Conservation (phyloP, 164 flowering plant species). For the Nymphaea colorata region DNA sequence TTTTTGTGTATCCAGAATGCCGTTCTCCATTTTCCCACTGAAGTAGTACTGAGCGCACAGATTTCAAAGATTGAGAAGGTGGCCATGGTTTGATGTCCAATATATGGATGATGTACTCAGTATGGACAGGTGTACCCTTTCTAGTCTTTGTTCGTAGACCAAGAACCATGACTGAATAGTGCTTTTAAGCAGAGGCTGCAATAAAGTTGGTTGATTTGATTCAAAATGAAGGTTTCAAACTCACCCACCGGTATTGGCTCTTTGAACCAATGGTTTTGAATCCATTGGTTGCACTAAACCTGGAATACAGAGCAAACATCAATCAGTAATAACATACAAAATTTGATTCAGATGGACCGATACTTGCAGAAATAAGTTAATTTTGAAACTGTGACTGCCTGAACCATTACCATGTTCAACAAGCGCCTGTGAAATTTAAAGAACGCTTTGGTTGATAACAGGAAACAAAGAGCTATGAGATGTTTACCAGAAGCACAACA, state of each 20-base stretch:
- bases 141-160: constrained; percentile 60
- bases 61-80: constrained; percentile 44
- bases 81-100: constrained; percentile 90
- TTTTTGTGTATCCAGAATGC: constrained; percentile 32
- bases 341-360: neutral
- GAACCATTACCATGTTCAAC: too few species aligned
- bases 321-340: neutral
- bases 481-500: too few species aligned
- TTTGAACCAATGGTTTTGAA: too few species aligned
- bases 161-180: constrained; percentile 47
- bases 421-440: too few species aligned
- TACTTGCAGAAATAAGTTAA: neutral
- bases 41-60: constrained; percentile 45
- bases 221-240: too few species aligned
- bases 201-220: neutral
- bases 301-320: neutral
- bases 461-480: too few species aligned
- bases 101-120: constrained; percentile 49
- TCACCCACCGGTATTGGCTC: too few species aligned
- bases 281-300: neutral
- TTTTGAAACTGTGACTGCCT: too few species aligned
- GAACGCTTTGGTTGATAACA: too few species aligned
- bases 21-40: constrained; percentile 80
- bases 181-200: neutral
- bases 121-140: constrained; percentile 34